A percentile compares a stretch with the other conserved stretches of the same genome.
These are phyloP conservation scores for Fusarium nurragi DNA, from an alignment of 2,329 filamentous ascomycete species.

Conservation along the genomic window DNA sequence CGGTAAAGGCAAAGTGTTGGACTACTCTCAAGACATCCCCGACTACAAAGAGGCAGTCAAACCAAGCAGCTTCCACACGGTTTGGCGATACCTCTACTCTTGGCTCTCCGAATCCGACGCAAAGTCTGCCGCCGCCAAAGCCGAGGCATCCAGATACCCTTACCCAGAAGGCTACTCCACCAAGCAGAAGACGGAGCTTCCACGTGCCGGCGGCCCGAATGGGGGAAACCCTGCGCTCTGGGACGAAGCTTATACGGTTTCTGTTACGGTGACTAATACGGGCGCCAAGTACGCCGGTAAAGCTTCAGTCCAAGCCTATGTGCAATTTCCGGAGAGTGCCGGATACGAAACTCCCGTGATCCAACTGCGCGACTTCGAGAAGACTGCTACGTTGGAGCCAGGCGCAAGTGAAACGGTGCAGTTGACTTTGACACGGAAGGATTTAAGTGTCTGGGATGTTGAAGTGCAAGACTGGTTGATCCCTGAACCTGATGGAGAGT, in stretches of 20 bases:
- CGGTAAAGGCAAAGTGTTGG: conserved; percentile 53
- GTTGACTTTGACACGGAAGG: conserved; percentile 71
- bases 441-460: conserved; percentile 78
- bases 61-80: conserved; percentile 65
- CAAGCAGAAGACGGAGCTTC: conserved; percentile 49
- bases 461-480: conserved; percentile 73
- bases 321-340: conserved; percentile 53
- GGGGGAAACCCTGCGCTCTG: conserved; percentile 75
- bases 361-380: conserved; percentile 78
- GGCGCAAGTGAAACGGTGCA: conserved; percentile 64
- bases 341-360: conserved; percentile 70
- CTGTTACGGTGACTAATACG: conserved; percentile 62
- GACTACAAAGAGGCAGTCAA: conserved; percentile 64
- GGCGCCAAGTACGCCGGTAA: conserved; percentile 57
- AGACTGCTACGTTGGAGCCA: conserved; percentile 64
- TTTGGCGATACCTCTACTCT: conserved; percentile 76
- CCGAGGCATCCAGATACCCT: conserved; percentile 57
- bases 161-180: conserved; percentile 75
- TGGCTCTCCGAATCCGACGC: conserved; percentile 62
- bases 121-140: conserved; percentile 52
- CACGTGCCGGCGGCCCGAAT: conserved; percentile 73
- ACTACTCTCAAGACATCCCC: conserved; percentile 62
- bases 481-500: conserved; percentile 49
- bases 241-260: conserved; percentile 56
- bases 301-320: conserved; percentile 57